Conservation (phyloP, 768 basidiomycete genomes). For the Symmetrospora coprosmae region DNA sequence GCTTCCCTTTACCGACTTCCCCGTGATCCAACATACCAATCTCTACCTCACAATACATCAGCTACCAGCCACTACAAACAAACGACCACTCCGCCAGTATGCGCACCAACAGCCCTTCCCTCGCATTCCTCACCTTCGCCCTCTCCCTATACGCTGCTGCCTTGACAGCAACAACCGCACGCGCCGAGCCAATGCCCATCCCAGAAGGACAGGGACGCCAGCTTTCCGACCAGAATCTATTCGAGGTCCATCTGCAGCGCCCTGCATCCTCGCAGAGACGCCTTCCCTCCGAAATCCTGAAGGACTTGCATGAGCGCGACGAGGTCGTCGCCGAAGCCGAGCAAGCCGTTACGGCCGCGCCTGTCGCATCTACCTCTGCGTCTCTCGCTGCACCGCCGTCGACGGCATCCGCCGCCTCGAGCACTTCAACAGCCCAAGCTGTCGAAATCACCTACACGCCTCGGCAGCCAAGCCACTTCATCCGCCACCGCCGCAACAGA, state of each 20-base stretch:
- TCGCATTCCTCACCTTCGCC: slow-evolving; percentile 6
- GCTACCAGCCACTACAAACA: neutral
- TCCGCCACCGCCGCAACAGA: neutral
- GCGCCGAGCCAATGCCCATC: neutral
- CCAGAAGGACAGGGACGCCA: neutral
- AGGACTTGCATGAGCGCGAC: slow-evolving; percentile 18
- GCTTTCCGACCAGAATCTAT: slow-evolving; percentile 14
- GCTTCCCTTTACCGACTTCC: neutral
- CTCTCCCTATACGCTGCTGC: slow-evolving; percentile 9
- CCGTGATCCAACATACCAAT: neutral
- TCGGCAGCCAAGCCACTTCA: slow-evolving; percentile 18
- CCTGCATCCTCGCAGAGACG: slow-evolving; percentile 12
- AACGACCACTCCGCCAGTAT: neutral
- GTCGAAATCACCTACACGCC: neutral
- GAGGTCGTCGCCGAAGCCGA: neutral
- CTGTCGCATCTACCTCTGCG: neutral
- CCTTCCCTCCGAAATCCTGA: slow-evolving; percentile 7
- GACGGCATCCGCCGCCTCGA: neutral
- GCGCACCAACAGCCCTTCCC: slow-evolving; percentile 1
- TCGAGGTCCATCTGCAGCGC: slow-evolving; percentile 14
- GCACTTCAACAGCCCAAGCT: neutral
- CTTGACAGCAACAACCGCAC: no score
- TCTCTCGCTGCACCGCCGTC: no score
- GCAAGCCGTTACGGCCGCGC: neutral
- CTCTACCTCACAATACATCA: neutral